Evolutionary conservation across 2,329 filamentous ascomycete species (phyloP).

Genomic region (Ambrosiella cleistominuta): DNA sequence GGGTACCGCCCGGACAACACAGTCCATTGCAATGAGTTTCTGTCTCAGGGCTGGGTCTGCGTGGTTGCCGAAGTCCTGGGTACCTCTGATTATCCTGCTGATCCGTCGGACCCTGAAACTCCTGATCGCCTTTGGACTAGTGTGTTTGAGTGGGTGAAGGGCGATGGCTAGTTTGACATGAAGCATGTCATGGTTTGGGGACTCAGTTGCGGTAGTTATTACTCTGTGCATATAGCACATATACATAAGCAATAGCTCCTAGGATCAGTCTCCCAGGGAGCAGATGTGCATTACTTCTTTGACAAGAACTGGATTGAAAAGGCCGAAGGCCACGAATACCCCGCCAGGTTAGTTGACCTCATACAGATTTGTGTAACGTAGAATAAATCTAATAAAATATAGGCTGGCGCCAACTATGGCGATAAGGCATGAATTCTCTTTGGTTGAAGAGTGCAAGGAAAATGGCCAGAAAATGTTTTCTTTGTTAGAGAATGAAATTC

Average conservation of each 20-base stretch:
- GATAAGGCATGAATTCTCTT: slow-evolving; percentile 43
- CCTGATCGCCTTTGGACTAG: slow-evolving; percentile 46
- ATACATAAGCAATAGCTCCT: slow-evolving; percentile 39
- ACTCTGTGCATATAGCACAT: slow-evolving; percentile 49
- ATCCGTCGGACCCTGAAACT: slow-evolving; percentile 38
- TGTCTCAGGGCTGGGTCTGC: slow-evolving; percentile 42
- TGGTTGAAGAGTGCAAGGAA: slow-evolving; percentile 35
- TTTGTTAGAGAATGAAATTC: slow-evolving; percentile 39
- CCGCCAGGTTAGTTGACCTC: slow-evolving; percentile 29
- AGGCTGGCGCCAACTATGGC: slow-evolving; percentile 37
- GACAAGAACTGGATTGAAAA: slow-evolving; percentile 36
- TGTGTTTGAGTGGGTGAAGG: slow-evolving; percentile 40
- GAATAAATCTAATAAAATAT: slow-evolving; percentile 1
- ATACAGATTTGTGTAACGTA: not conserved
- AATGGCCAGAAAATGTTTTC: slow-evolving; percentile 44
- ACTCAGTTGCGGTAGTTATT: slow-evolving; percentile 48
- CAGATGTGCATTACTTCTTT: slow-evolving; percentile 38
- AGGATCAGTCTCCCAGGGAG: slow-evolving; percentile 41
- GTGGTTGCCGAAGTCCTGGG: slow-evolving; percentile 38
- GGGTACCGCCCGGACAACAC: slow-evolving; percentile 48
- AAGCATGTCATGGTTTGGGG: slow-evolving; percentile 43
- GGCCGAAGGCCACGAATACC: slow-evolving; percentile 50
- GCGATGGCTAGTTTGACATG: slow-evolving; percentile 36
- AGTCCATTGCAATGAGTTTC: slow-evolving; percentile 41
- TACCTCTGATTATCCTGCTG: slow-evolving; percentile 45